Evolutionary conservation across 345 rosid genomes (phyloP).

Genomic region (Eucalyptus tenuipes): DNA sequence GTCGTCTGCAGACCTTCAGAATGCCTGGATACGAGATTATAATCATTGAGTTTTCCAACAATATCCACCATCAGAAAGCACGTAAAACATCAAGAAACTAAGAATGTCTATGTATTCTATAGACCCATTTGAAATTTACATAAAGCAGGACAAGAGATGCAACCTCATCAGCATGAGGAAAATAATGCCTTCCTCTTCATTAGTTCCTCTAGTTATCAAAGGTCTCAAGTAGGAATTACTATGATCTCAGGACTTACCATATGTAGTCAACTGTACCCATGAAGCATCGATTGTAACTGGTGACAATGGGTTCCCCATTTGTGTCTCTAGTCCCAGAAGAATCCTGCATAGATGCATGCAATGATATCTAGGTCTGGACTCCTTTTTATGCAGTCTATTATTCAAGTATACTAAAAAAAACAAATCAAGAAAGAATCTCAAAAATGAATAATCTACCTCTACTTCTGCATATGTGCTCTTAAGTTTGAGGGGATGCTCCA

Average conservation of each 20-base stretch:
- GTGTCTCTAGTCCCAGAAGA: constrained; percentile 56
- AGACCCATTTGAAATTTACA: neutral
- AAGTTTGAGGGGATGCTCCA: constrained; percentile 71
- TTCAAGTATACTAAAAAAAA: neutral
- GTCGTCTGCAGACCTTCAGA: constrained; percentile 82
- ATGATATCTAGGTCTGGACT: neutral
- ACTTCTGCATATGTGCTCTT: constrained; percentile 78
- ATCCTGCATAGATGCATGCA: constrained; percentile 31
- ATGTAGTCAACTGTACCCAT: constrained; percentile 93
- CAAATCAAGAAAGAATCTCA: neutral
- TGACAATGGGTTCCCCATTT: constrained; percentile 72
- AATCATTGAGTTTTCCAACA: neutral
- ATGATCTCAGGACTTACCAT: constrained; percentile 31
- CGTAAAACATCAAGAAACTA: neutral
- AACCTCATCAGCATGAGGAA: neutral
- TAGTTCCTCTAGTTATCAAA: neutral
- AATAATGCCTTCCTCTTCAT: neutral
- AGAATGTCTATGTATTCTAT: neutral
- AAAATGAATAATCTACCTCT: constrained; percentile 32
- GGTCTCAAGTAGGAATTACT: neutral
- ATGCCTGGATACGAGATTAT: constrained; percentile 34
- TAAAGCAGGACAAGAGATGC: neutral
- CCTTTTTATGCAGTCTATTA: neutral
- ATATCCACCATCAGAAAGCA: neutral
- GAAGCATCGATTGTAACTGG: constrained; percentile 85